Base-by-base conservation (phyloP, 2,329 filamentous ascomycete genomes). In the Fusarium sp. region DNA sequence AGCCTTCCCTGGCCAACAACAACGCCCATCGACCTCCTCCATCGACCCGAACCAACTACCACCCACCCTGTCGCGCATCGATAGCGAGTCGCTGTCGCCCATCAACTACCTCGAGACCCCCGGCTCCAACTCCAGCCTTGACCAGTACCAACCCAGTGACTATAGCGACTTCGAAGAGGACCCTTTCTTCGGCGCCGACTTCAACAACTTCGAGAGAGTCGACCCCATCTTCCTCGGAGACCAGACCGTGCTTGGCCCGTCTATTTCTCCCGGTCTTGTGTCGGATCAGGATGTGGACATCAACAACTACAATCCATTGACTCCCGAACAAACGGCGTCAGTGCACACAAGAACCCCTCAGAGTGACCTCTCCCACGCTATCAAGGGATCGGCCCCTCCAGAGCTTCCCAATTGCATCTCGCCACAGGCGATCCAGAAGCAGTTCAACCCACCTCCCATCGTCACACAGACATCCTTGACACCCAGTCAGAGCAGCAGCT, bases 141-240 rank as follows among this genome's bases (percentile, higher is more conserved):
- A 86, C 71, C 82, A 86, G 71, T 88, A 87, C 72, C 86, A 86
- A 72, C 79, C 85, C 4, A 88, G 87, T 80, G 86, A 88, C 71
- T 84, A 83, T 70, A 84, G 86, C 75, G 88, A 85, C 52, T 78
- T 85, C 30, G 84, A 82, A 58, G 83, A 85, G 66, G 88, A 90
- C 72, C 85, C 86, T 15, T 89, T 88, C 81, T 87, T 87, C 65
- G 86, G 85, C 64, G 81, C 85, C 68, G 82, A 88, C 79, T 89
- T 89, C 71, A 82, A 82, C 78, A 82, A 82, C 78, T 79, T 82
- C 70, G 83, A 86, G 20, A 82, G 79, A 45, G 83, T 82, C 58
- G 83, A 82, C 2, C 86, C 87, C 11, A 83, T 83, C 15, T 88
- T 89, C 66, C 75, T 89, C 11, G 84, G 82, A 30, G 83, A 84